Conservation (phyloP, 805 yeast species). For the Barnettozyma botsteinii region DNA sequence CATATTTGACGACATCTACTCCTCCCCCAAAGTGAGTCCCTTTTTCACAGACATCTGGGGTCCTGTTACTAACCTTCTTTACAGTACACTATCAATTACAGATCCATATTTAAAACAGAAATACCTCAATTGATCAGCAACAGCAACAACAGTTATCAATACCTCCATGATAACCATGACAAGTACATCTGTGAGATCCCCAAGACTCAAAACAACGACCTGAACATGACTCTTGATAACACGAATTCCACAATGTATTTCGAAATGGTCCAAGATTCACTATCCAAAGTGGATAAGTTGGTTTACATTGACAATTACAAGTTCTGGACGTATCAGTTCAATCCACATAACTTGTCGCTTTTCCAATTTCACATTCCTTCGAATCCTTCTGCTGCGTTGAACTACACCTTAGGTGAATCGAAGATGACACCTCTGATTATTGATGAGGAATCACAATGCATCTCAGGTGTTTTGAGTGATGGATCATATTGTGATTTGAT, state of each 20-base stretch:
- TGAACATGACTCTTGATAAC: neutral
- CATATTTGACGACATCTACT: conserved; percentile 16
- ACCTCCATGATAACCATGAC: neutral
- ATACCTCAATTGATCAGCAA: neutral
- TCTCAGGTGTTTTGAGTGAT: conserved; percentile 5
- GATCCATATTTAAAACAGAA: neutral
- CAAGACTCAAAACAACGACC: neutral
- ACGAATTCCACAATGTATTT: neutral
- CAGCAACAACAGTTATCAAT: conserved; percentile 1
- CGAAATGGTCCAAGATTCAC: neutral
- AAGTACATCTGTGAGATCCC: conserved; percentile 2
- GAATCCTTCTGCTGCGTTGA: neutral
- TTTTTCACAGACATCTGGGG: neutral
- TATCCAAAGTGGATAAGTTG: neutral
- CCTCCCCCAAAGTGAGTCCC: conserved; percentile 19
- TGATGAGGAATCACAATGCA: conserved; percentile 1
- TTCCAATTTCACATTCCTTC: conserved; percentile 1
- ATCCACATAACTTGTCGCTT: neutral
- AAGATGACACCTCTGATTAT: no score
- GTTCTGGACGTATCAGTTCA: conserved; percentile 6
- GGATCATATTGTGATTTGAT: conserved; percentile 26
- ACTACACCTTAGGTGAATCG: conserved; percentile 8
- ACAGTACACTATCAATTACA: neutral
- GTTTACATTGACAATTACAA: conserved; percentile 2
- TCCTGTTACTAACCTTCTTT: neutral